phyloP scores from a whole-genome alignment of 179 eudicot species.

The Pouteria campechiana region DNA sequence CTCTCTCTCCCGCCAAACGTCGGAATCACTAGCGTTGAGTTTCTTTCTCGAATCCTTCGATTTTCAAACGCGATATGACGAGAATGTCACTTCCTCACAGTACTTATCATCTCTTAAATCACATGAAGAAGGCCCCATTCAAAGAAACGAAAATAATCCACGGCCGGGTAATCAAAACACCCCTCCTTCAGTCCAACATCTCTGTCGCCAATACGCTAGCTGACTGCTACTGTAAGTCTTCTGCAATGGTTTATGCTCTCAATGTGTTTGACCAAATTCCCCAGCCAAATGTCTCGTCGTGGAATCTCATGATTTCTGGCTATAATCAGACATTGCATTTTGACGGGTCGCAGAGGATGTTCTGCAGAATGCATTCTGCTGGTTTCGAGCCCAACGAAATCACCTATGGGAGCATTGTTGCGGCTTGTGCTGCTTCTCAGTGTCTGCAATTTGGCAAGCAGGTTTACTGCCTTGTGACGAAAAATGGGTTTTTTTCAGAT shows the following conservation, averaged over 20 bases:
- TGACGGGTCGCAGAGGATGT: slow-evolving; percentile 48
- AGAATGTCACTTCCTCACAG: slow-evolving; percentile 6
- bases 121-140: slow-evolving; percentile 21
- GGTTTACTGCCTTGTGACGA: slow-evolving; percentile 45
- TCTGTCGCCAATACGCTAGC: slow-evolving; percentile 35
- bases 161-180: slow-evolving; percentile 30
- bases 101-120: slow-evolving; percentile 24
- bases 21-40: too few relatives aligned
- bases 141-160: slow-evolving; percentile 29
- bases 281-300: slow-evolving; percentile 29
- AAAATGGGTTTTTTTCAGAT: slow-evolving; percentile 63
- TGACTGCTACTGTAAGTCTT: slow-evolving; percentile 27
- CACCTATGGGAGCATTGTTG: slow-evolving; percentile 59
- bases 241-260: slow-evolving; percentile 32
- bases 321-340: slow-evolving; percentile 28
- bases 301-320: slow-evolving; percentile 66
- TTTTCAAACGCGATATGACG: slow-evolving; percentile 1
- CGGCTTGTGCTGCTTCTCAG: slow-evolving; percentile 50
- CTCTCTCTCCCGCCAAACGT: too few relatives aligned
- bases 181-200: slow-evolving; percentile 7
- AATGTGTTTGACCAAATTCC: slow-evolving; percentile 61
- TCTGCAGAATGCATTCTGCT: slow-evolving; percentile 42
- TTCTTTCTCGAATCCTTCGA: slow-evolving; percentile 16
- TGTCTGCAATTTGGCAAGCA: slow-evolving; percentile 33
- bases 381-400: slow-evolving; percentile 45